Evolutionary conservation across 441 rosid species (phyloP).

Genomic region (Mallotus repandus): DNA sequence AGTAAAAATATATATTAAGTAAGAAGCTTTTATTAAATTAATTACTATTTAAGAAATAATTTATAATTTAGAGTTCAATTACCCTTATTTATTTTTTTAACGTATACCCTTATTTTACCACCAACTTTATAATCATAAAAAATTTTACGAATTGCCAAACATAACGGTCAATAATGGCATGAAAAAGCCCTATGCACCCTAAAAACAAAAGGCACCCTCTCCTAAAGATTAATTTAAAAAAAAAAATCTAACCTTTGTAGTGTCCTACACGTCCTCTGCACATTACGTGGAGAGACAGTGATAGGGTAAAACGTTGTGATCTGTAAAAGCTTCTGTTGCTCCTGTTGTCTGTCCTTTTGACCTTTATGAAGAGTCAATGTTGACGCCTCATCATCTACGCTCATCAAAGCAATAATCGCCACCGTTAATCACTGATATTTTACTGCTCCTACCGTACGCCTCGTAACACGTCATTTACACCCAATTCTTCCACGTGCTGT

Average conservation of each 20-base stretch:
- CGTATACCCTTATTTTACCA: too few relatives aligned
- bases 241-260: background rate
- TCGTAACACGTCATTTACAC: background rate
- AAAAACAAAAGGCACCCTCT: background rate
- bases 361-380: background rate
- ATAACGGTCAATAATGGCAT: background rate
- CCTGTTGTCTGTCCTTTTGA: background rate
- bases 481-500: constrained; percentile 21
- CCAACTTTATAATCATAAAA: background rate
- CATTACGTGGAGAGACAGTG: background rate
- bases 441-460: background rate
- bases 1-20: too few relatives aligned
- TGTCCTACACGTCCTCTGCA: constrained; percentile 17
- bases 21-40: too few relatives aligned
- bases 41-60: too few relatives aligned
- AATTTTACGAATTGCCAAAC: background rate
- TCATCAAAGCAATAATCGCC: background rate
- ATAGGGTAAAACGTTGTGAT: background rate
- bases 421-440: background rate
- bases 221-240: too few relatives aligned
- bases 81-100: too few relatives aligned
- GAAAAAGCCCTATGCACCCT: background rate
- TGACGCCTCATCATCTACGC: background rate
- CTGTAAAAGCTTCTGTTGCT: too few relatives aligned
- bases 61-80: too few relatives aligned